These are phyloP conservation scores for Colletotrichum lini DNA, from an alignment of 2,329 filamentous ascomycete genomes.

Conservation along the genomic window DNA sequence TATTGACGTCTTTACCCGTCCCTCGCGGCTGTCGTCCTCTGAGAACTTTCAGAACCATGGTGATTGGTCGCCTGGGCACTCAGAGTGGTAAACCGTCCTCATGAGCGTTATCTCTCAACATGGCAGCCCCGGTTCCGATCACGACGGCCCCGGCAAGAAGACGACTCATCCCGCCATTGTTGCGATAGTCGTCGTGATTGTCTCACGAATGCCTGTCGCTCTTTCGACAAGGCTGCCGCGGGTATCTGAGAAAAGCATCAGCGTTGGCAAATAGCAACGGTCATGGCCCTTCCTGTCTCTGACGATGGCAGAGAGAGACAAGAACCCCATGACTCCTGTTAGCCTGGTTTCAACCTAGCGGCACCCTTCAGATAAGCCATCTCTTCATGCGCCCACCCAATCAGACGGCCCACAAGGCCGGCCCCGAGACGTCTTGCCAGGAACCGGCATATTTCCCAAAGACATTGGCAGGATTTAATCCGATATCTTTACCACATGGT, in stretches of 20 bases:
- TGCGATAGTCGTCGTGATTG: conserved; percentile 21
- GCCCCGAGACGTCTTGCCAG: conserved; percentile 9
- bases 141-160: not conserved
- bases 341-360: conserved; percentile 39
- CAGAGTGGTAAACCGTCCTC: not conserved
- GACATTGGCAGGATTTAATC: conserved; percentile 32
- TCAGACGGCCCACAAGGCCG: conserved; percentile 14
- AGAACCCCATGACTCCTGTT: conserved; percentile 40
- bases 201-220: conserved; percentile 21
- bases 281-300: conserved; percentile 30
- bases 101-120: not conserved
- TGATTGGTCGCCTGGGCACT: conserved; percentile 11
- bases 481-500: conserved; percentile 6
- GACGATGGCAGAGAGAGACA: conserved; percentile 38
- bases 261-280: not conserved
- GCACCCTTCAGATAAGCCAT: conserved; percentile 37
- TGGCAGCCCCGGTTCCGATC: conserved; percentile 9
- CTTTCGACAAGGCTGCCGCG: conserved; percentile 35
- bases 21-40: not conserved
- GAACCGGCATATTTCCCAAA: conserved; percentile 24
- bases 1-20: conserved; percentile 10
- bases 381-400: conserved; percentile 29
- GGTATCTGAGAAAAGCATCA: conserved; percentile 20
- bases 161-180: conserved; percentile 21
- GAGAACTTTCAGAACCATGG: not conserved